Evolutionary conservation across 805 yeast genomes (phyloP).

Genomic region (Yamadazyma takamatsuzukensis): DNA sequence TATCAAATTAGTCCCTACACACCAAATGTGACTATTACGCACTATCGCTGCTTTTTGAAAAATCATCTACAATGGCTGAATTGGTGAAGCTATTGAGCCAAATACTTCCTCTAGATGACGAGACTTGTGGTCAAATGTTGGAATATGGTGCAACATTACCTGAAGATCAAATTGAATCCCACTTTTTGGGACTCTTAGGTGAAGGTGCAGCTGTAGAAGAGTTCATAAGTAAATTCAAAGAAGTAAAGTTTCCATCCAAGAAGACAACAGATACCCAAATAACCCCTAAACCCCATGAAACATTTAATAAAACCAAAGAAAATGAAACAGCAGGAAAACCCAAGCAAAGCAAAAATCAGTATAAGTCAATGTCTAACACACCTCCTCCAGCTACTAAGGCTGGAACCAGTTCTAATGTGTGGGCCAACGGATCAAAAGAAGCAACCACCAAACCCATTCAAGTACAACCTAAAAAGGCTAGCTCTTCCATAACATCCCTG

Average conservation of each 20-base stretch:
- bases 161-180: constrained; percentile 46
- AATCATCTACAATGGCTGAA: too few species aligned
- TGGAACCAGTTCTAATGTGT: not conserved
- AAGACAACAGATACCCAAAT: constrained; percentile 1
- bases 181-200: constrained; percentile 55
- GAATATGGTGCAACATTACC: constrained; percentile 48
- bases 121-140: constrained; percentile 51
- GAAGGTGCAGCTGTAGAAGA: constrained; percentile 50
- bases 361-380: too few species aligned
- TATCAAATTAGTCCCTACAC: too few species aligned
- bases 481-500: constrained; percentile 9
- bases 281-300: constrained; percentile 1
- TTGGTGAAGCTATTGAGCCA: constrained; percentile 7
- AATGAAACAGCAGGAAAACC: constrained; percentile 3
- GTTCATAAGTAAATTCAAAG: constrained; percentile 44
- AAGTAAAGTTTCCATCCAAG: constrained; percentile 20
- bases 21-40: too few species aligned
- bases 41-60: too few species aligned
- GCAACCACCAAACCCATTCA: not conserved
- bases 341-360: too few species aligned
- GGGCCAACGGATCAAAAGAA: not conserved
- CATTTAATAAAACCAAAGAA: constrained; percentile 5
- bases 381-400: too few species aligned
- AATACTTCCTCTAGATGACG: constrained; percentile 54
- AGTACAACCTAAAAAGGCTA: constrained; percentile 1